phyloP scores from a whole-genome alignment of 805 yeast genomes.

The Barnettozyma wickerhamii region DNA sequence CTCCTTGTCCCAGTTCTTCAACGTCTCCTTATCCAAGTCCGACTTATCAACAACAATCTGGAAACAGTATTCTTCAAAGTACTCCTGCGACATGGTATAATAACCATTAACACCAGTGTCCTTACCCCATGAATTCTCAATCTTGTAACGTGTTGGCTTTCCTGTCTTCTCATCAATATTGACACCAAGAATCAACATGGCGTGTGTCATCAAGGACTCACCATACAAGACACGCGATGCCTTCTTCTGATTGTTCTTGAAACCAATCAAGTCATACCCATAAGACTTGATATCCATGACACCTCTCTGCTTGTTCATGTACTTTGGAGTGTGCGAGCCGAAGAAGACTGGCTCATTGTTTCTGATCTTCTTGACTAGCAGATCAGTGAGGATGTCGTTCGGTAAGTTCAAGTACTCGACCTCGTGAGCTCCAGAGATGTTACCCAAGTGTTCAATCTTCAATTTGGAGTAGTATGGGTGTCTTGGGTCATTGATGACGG shows the following conservation, averaged over 20 bases:
- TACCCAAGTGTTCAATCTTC: slow-evolving; percentile 71
- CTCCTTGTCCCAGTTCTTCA: slow-evolving; percentile 30
- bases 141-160: slow-evolving; percentile 63
- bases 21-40: slow-evolving; percentile 33
- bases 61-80: slow-evolving; percentile 70
- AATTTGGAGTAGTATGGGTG: slow-evolving; percentile 59
- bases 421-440: slow-evolving; percentile 58
- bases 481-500: slow-evolving; percentile 80
- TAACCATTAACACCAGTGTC: slow-evolving; percentile 64
- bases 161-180: slow-evolving; percentile 57
- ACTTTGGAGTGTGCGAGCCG: slow-evolving; percentile 87
- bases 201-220: slow-evolving; percentile 83
- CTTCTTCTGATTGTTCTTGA: slow-evolving; percentile 50
- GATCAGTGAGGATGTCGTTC: slow-evolving; percentile 49
- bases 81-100: slow-evolving; percentile 67
- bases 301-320: slow-evolving; percentile 55
- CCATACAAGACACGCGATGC: slow-evolving; percentile 66
- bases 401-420: slow-evolving; percentile 70
- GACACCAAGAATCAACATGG: slow-evolving; percentile 82
- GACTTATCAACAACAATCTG: slow-evolving; percentile 60
- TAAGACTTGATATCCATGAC: slow-evolving; percentile 68
- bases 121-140: slow-evolving; percentile 77
- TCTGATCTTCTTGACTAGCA: slow-evolving; percentile 65
- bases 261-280: slow-evolving; percentile 58
- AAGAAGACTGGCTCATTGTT: slow-evolving; percentile 78